A percentile compares a stretch with the other conserved stretches of the same genome.
Conservation (phyloP, 1,139 yeast species). For the Saccharomyces hybrid region DNA sequence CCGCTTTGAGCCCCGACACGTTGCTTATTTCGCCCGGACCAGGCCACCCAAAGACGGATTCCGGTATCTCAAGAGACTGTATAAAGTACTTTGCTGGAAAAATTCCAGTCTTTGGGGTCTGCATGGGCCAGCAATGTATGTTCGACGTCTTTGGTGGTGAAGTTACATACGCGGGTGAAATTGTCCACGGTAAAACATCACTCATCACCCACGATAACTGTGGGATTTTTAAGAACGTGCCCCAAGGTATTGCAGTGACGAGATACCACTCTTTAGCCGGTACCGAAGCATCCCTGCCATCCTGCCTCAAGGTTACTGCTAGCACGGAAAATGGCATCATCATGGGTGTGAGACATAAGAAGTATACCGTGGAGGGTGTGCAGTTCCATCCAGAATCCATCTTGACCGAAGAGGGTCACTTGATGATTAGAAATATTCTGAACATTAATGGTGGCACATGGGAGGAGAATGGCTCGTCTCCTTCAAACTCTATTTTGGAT, state of each 20-base stretch:
- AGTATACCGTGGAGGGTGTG: constrained; percentile 84
- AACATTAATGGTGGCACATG: constrained; percentile 72
- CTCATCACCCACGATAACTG: constrained; percentile 78
- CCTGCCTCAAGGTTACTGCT: constrained; percentile 76
- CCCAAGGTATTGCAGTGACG: constrained; percentile 88
- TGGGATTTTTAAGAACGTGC: constrained; percentile 77
- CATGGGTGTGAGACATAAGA: constrained; percentile 93
- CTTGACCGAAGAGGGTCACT: constrained; percentile 85
- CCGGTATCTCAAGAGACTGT: constrained; percentile 74
- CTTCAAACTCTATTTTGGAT: constrained; percentile 52
- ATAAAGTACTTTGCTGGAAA: constrained; percentile 74
- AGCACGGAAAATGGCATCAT: constrained; percentile 72
- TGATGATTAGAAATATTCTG: constrained; percentile 79
- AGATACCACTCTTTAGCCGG: constrained; percentile 96
- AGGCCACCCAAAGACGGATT: constrained; percentile 87
- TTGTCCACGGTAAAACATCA: constrained; percentile 94
- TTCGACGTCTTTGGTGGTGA: constrained; percentile 90
- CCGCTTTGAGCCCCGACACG: constrained; percentile 62
- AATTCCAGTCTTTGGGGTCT: constrained; percentile 85
- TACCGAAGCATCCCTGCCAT: constrained; percentile 61
- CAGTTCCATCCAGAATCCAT: constrained; percentile 97
- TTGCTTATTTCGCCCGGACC: constrained; percentile 94
- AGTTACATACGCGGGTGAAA: constrained; percentile 89
- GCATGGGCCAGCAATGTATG: constrained; percentile 98
- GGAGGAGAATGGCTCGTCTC: constrained; percentile 40